phyloP scores from a whole-genome alignment of 1,284 basidiomycete species.

The Serendipita sp. region DNA sequence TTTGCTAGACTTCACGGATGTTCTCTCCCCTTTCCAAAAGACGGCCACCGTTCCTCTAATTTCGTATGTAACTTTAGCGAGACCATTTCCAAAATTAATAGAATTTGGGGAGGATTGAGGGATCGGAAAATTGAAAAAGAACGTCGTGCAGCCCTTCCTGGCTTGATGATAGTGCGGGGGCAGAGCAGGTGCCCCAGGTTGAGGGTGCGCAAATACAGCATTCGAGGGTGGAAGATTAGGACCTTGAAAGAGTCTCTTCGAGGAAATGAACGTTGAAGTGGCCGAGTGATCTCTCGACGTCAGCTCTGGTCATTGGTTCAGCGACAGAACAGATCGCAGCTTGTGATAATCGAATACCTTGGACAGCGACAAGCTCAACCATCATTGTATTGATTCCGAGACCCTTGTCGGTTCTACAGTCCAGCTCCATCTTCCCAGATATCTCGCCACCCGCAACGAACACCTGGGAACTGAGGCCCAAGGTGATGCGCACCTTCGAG shows the following conservation, averaged over 20 bases:
- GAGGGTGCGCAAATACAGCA: conserved; percentile 45
- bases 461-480: conserved; percentile 39
- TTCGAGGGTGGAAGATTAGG: conserved; percentile 67
- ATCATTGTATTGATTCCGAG: conserved; percentile 58
- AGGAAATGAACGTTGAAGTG: conserved; percentile 56
- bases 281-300: conserved; percentile 63
- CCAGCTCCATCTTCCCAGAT: conserved; percentile 60
- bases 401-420: conserved; percentile 55
- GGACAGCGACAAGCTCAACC: conserved; percentile 56
- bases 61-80: conserved; percentile 55
- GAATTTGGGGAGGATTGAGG: conserved; percentile 51
- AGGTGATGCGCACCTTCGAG: conserved; percentile 53
- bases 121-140: conserved; percentile 56
- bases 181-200: conserved; percentile 38
- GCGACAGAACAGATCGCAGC: conserved; percentile 6
- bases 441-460: conserved; percentile 51
- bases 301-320: conserved; percentile 34
- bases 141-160: conserved; percentile 52
- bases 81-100: conserved; percentile 48
- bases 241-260: conserved; percentile 56
- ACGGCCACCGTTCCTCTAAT: conserved; percentile 54
- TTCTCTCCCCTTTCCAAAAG: conserved; percentile 54
- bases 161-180: conserved; percentile 53
- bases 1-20: conserved; percentile 44
- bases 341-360: conserved; percentile 34